These are phyloP conservation scores for Thermothielavioides terrestris DNA, from an alignment of 495 filamentous ascomycete species.

Conservation along the genomic window DNA sequence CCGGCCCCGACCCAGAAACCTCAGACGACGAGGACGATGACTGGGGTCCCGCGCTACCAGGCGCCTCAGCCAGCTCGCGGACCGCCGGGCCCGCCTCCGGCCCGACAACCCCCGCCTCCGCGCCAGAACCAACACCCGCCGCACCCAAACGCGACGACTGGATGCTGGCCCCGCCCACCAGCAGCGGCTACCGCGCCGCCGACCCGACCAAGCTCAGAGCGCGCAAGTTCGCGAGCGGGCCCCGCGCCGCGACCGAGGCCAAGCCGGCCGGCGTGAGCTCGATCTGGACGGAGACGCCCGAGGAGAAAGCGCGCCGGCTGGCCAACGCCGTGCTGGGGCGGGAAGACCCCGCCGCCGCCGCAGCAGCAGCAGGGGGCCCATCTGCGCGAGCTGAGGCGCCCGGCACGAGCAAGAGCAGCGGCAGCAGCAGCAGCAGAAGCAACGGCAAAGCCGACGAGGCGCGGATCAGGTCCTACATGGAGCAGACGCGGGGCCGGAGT, in stretches of 20 bases:
- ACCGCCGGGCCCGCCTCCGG: slow-evolving; percentile 19
- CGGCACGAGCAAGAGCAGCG: slow-evolving; percentile 4
- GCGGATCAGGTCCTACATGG: slow-evolving; percentile 28
- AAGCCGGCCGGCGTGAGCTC: slow-evolving; percentile 45
- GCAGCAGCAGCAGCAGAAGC: background rate
- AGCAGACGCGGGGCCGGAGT: slow-evolving; percentile 50
- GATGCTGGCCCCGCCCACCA: slow-evolving; percentile 83
- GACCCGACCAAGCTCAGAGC: slow-evolving; percentile 78
- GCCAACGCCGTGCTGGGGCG: slow-evolving; percentile 82
- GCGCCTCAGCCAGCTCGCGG: slow-evolving; percentile 26
- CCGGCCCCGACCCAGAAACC: slow-evolving; percentile 26
- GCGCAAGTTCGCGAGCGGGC: slow-evolving; percentile 60
- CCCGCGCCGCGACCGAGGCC: slow-evolving; percentile 27
- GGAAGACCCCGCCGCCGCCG: slow-evolving; percentile 14
- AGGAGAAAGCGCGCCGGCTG: slow-evolving; percentile 72
- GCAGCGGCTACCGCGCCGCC: slow-evolving; percentile 50
- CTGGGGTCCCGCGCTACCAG: slow-evolving; percentile 76
- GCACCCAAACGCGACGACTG: slow-evolving; percentile 66
- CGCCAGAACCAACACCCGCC: slow-evolving; percentile 18
- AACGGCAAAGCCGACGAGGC: slow-evolving; percentile 12
- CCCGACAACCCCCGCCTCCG: slow-evolving; percentile 11
- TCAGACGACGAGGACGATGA: slow-evolving; percentile 26
- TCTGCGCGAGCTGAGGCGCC: background rate
- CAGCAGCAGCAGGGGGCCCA: background rate
- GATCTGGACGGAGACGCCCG: slow-evolving; percentile 88